phyloP scores from a whole-genome alignment of 768 basidiomycete genomes.

The Asterophora parasitica region DNA sequence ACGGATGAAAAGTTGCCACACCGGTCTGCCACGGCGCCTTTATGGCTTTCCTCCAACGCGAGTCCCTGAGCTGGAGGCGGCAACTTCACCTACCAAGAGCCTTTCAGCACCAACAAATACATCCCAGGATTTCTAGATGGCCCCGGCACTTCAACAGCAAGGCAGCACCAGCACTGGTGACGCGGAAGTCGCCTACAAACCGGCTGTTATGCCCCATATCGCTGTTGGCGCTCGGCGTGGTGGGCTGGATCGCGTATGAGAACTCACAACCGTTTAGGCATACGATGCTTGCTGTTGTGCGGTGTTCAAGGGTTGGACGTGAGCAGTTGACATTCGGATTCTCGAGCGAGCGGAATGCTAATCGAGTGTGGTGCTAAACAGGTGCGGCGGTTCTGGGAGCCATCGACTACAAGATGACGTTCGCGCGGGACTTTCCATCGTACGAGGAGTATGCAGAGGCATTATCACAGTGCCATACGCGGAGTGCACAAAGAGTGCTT shows the following conservation, averaged over 20 bases:
- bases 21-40: background rate
- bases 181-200: conserved; percentile 10
- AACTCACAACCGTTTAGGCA: conserved; percentile 73
- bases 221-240: conserved; percentile 30
- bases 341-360: conserved; percentile 18
- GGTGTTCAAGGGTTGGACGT: conserved; percentile 79
- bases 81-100: conserved; percentile 6
- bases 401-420: conserved; percentile 70
- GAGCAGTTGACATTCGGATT: conserved; percentile 23
- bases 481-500: conserved; percentile 77
- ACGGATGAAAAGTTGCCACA: conserved; percentile 9
- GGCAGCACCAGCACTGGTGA: background rate
- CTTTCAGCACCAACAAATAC: conserved; percentile 5
- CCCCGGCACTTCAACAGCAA: background rate
- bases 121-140: conserved; percentile 7
- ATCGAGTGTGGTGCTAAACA: conserved; percentile 20
- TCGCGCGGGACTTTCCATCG: conserved; percentile 47
- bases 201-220: conserved; percentile 37
- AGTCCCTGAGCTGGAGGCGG: conserved; percentile 17
- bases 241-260: conserved; percentile 53
- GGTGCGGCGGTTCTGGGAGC: conserved; percentile 60
- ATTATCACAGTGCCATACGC: conserved; percentile 74
- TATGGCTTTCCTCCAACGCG: conserved; percentile 18
- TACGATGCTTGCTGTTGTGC: conserved; percentile 60
- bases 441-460: conserved; percentile 48